A percentile compares a stretch with the other conserved stretches of the same genome.
Conservation (phyloP, 345 rosid species). For the Rhodamnia argentea region DNA sequence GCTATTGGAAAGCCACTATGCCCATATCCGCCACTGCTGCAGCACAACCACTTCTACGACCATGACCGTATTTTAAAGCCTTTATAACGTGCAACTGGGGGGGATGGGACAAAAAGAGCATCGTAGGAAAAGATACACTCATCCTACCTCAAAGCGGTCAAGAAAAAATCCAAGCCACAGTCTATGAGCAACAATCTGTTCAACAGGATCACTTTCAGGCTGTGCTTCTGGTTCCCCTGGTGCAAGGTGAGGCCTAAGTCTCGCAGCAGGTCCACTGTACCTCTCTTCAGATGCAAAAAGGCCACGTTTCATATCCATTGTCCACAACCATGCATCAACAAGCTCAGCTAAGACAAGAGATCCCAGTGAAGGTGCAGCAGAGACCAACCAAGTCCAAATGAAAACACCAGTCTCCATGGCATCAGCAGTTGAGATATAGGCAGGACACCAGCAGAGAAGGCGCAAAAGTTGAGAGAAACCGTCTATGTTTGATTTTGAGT, state of each 20-base stretch:
- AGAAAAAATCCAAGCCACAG: slow-evolving; percentile 90
- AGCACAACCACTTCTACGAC: neutral
- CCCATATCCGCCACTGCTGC: neutral
- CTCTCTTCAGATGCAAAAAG: slow-evolving; percentile 81
- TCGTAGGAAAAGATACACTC: neutral
- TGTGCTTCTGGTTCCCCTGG: slow-evolving; percentile 77
- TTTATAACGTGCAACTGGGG: neutral
- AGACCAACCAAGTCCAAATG: slow-evolving; percentile 95
- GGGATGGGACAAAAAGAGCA: neutral
- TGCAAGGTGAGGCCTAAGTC: slow-evolving; percentile 78
- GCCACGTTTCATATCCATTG: slow-evolving; percentile 91
- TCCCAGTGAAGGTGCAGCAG: slow-evolving; percentile 87
- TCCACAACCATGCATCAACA: slow-evolving; percentile 99
- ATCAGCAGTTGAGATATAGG: slow-evolving; percentile 81
- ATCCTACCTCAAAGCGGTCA: slow-evolving; percentile 90
- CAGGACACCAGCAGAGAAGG: slow-evolving; percentile 97
- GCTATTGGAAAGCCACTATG: neutral
- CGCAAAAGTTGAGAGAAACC: slow-evolving; percentile 89
- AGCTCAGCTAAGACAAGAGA: slow-evolving; percentile 90
- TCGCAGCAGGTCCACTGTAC: slow-evolving; percentile 84
- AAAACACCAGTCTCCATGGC: slow-evolving; percentile 98
- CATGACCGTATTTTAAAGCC: neutral
- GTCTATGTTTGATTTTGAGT: slow-evolving; percentile 63
- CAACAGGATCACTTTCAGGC: slow-evolving; percentile 73
- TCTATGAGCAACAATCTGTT: slow-evolving; percentile 85